phyloP scores from a whole-genome alignment of 1,284 basidiomycete genomes.

The Microbotryomycetes sp. region DNA sequence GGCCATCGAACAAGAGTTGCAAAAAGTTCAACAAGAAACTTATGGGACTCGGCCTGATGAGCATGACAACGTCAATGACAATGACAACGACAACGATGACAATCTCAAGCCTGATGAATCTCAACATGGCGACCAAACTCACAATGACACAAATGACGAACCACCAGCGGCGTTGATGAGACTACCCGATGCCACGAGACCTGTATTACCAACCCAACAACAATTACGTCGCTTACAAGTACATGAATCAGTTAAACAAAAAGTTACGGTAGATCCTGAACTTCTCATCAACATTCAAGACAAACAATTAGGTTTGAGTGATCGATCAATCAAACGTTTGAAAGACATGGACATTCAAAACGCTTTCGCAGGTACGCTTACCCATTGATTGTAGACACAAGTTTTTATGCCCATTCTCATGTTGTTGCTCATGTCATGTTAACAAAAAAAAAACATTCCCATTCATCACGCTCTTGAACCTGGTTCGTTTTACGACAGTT shows the following conservation, averaged over 20 bases:
- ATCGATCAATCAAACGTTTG: slow-evolving; percentile 58
- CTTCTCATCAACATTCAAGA: slow-evolving; percentile 50
- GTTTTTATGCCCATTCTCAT: not conserved
- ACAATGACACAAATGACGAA: not conserved
- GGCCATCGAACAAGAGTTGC: not conserved
- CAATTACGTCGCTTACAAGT: slow-evolving; percentile 68
- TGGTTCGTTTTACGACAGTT: too few species aligned
- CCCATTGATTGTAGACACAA: not conserved
- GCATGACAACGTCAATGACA: not conserved
- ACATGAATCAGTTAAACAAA: slow-evolving; percentile 64
- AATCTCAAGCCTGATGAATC: not conserved
- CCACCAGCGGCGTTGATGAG: slow-evolving; percentile 11
- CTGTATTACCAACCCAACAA: slow-evolving; percentile 62
- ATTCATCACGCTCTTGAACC: too few species aligned
- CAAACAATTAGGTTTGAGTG: slow-evolving; percentile 51
- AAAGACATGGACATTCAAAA: slow-evolving; percentile 68
- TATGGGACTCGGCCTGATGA: not conserved
- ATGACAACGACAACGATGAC: slow-evolving; percentile 1
- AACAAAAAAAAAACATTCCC: too few species aligned
- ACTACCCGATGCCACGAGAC: slow-evolving; percentile 65
- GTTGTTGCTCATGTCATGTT: not conserved
- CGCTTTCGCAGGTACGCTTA: slow-evolving; percentile 73
- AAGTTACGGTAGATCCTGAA: slow-evolving; percentile 61
- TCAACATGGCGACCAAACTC: not conserved
- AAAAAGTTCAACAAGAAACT: not conserved